These are phyloP conservation scores for Cyanodermella asteris DNA, from an alignment of 2,329 filamentous ascomycete genomes.

Conservation along the genomic window DNA sequence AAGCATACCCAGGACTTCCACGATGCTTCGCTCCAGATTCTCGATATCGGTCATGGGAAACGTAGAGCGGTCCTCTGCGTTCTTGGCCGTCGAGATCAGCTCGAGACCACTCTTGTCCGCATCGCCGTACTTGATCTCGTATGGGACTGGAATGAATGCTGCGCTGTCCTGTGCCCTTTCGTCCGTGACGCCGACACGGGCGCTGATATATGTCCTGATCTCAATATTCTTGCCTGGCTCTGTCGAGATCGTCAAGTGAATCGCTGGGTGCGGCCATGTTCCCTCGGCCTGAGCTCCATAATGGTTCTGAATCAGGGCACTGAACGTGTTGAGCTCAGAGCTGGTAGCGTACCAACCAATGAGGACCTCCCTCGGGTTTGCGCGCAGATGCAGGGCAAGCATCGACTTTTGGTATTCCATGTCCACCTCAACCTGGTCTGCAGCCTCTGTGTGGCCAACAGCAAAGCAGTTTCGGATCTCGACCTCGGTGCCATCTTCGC, in stretches of 20 bases:
- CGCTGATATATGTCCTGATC: conserved; percentile 82
- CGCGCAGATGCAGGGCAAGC: conserved; percentile 83
- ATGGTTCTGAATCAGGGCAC: conserved; percentile 97
- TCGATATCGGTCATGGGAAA: conserved; percentile 74
- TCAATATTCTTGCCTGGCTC: conserved; percentile 74
- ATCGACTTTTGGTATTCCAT: conserved; percentile 99
- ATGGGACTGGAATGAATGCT: conserved; percentile 90
- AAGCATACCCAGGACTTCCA: conserved; percentile 72
- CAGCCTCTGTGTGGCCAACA: conserved; percentile 93
- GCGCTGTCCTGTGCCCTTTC: conserved; percentile 92
- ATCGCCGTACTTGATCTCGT: conserved; percentile 79
- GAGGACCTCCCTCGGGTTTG: conserved; percentile 77
- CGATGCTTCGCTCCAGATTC: conserved; percentile 61
- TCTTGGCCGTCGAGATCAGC: conserved; percentile 61
- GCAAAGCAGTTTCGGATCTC: conserved; percentile 94
- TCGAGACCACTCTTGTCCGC: conserved; percentile 58
- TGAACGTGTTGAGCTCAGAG: conserved; percentile 94
- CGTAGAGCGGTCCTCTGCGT: conserved; percentile 51
- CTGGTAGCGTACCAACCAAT: conserved; percentile 98
- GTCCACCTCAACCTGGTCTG: conserved; percentile 97
- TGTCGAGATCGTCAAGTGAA: conserved; percentile 87
- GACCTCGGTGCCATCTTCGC: conserved; percentile 90
- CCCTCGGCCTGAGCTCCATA: conserved; percentile 93
- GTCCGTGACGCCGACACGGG: conserved; percentile 80
- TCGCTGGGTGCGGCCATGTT: conserved; percentile 90